These are phyloP conservation scores for Solanum ossicruentum DNA, from an alignment of 257 asterid species.

Conservation along the genomic window DNA sequence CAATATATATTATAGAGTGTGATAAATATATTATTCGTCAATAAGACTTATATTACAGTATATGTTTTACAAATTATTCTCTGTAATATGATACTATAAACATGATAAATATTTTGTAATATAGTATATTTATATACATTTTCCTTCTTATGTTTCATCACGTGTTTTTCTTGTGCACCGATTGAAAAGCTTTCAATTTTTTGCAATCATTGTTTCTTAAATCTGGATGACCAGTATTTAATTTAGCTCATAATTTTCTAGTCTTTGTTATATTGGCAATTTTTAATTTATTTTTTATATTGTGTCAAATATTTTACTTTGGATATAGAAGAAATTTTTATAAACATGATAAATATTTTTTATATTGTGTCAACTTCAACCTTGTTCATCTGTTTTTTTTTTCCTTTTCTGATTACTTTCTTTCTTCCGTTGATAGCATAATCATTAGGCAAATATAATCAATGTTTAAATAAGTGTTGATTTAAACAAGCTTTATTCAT, in stretches of 20 bases:
- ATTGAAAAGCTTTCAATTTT: neutral
- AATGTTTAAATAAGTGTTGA: too few species aligned
- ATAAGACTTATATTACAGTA: too few species aligned
- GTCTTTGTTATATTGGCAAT: neutral
- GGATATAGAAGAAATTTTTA: neutral
- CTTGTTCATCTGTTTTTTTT: neutral
- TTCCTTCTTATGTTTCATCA: neutral
- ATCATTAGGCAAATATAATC: too few species aligned
- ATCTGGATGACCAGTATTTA: neutral
- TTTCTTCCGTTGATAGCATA: neutral
- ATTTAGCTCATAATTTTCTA: neutral
- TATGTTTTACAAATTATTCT: too few species aligned
- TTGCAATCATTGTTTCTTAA: neutral
- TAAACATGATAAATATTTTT: too few species aligned
- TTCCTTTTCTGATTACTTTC: neutral
- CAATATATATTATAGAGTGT: too few species aligned
- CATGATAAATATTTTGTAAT: too few species aligned
- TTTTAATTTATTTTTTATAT: neutral
- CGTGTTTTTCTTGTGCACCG: neutral
- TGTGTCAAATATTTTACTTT: neutral
- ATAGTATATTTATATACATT: too few species aligned
- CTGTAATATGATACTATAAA: too few species aligned
- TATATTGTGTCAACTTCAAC: neutral
- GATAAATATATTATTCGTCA: too few species aligned
- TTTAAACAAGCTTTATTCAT: too few species aligned